Conservation (phyloP, 2,329 filamentous ascomycete species). For the Pseudocercospora musae region DNA sequence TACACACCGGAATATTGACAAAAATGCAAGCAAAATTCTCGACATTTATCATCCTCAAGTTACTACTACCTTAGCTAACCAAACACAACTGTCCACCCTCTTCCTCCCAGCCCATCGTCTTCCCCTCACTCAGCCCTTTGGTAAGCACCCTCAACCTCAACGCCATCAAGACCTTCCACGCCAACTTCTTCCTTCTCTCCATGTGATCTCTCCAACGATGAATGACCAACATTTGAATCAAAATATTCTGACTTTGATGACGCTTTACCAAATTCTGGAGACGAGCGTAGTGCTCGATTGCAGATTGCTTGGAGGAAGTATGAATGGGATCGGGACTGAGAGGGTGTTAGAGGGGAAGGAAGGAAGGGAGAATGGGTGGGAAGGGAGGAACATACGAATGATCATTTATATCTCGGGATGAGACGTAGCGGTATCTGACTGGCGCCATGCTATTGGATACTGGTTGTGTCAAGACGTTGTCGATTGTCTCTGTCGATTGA, state of each 20-base stretch:
- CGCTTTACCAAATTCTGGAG: background rate
- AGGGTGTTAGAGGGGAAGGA: background rate
- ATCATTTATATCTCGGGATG: background rate
- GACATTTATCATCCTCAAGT: no score
- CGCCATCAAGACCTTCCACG: conserved; percentile 8
- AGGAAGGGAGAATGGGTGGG: background rate
- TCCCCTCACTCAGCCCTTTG: background rate
- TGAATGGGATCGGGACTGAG: background rate
- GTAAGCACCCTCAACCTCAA: conserved; percentile 4
- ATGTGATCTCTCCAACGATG: background rate
- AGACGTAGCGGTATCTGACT: conserved; percentile 12
- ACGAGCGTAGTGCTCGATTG: conserved; percentile 3
- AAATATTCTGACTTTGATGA: background rate
- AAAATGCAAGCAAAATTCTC: no score
- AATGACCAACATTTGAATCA: conserved; percentile 5
- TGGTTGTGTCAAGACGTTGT: background rate
- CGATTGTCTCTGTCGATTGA: background rate
- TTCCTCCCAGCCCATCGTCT: conserved; percentile 3
- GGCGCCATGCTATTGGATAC: background rate
- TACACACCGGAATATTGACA: no score
- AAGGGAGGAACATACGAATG: background rate
- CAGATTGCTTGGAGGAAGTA: background rate
- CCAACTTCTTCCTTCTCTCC: conserved; percentile 1
- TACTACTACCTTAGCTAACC: background rate
- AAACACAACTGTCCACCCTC: conserved; percentile 12